Percentiles rank a stretch among this genome's conserved stretches.
phyloP scores from a whole-genome alignment of 2,329 filamentous ascomycete species.

The Lasiodiplodia citricola region DNA sequence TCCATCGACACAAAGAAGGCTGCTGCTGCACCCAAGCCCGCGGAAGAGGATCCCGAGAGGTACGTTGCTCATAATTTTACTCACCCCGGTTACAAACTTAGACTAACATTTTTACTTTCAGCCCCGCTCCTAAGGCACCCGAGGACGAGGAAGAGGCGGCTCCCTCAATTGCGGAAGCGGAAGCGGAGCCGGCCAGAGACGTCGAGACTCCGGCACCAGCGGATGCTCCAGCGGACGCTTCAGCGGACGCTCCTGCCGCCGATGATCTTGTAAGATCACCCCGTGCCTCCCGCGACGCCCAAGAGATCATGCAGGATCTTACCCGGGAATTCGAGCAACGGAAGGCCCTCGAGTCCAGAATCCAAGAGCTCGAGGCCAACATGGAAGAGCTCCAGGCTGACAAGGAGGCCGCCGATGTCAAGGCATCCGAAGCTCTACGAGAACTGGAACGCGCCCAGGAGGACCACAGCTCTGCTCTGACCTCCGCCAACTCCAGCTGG shows the following conservation, averaged over 20 bases:
- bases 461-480: conserved; percentile 15
- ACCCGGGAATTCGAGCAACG: conserved; percentile 25
- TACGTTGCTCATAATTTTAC: not conserved
- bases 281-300: conserved; percentile 20
- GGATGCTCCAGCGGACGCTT: not conserved
- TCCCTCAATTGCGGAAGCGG: conserved; percentile 3
- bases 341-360: conserved; percentile 26
- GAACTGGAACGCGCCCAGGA: conserved; percentile 11
- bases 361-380: conserved; percentile 20
- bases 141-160: conserved; percentile 17
- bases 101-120: not conserved
- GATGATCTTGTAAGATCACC: conserved; percentile 21
- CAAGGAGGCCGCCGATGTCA: conserved; percentile 20
- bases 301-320: conserved; percentile 25
- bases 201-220: conserved; percentile 9
- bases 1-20: conserved; percentile 16
- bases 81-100: not conserved
- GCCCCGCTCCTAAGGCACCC: not conserved
- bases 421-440: conserved; percentile 20
- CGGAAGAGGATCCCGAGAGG: conserved; percentile 17
- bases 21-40: not conserved
- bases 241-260: conserved; percentile 7
- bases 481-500: conserved; percentile 8
- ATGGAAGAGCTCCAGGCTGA: conserved; percentile 26
- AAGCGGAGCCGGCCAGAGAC: not conserved